Base-by-base conservation (phyloP, 1,284 basidiomycete species). In the Meira miltonrushii region DNA sequence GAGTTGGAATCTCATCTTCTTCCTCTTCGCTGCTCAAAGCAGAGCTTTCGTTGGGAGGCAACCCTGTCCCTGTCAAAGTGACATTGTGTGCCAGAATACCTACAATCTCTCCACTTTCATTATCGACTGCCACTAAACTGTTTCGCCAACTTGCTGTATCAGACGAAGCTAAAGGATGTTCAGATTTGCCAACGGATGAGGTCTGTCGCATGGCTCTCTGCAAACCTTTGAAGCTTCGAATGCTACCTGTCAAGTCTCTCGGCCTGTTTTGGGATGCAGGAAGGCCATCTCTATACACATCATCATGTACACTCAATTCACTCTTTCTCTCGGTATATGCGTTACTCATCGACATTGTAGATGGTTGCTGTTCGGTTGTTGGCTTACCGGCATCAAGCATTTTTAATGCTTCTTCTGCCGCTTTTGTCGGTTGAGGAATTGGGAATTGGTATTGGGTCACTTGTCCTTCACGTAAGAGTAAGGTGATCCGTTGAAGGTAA, bases 391-490 rank as follows among this genome's bases (percentile, higher is more conserved):
- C 28, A 39, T 39, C 54, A 15, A 76, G 58, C 56, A 76, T 58
- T 3, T 56, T 51, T 11, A 70, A 43, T 1, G 72, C 74, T 9
- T 60, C 59, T 37, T 21, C 25, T 5, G 62, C 69, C 2, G 68
- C 68, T 38, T 68, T 54, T 9, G 64, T 33, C 6, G 68, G 60
- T 12, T 51, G 25, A 10, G 56, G 25, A 15, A 76, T 53, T 5
- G 74, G 72, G 44, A 70, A 75, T 40, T 71, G 62, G 33, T 74
- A 12, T 19, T 71, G 64, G 0, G 66, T 69, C 25, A 74, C 55
- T 55, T 75, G 74, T 0, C 72, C 72, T 8, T 69, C 71, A 2
- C 59, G 52, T 21, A 75, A 51, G 23, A 76, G 58, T 49, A 77
- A 52, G 40, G 66, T 72, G 59, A 69, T 62, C 1, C 68, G 60